phyloP scores from a whole-genome alignment of 1,139 yeast species.

The Sugiyamaella neomexicana region DNA sequence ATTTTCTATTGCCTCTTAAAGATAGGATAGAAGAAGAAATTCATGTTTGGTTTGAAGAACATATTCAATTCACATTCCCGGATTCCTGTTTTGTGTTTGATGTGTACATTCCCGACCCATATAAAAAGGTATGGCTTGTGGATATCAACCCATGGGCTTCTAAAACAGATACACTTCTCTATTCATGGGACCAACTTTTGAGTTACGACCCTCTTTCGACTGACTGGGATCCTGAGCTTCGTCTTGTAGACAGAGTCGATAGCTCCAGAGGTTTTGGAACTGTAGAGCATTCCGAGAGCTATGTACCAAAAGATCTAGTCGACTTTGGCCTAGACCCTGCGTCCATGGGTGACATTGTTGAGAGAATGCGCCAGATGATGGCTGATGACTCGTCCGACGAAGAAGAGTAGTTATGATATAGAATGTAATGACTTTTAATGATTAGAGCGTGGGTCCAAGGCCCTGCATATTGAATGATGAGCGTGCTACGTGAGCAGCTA shows the following conservation, averaged over 20 bases:
- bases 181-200: constrained; percentile 77
- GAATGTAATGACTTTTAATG: too few relatives aligned
- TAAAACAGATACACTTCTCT: constrained; percentile 72
- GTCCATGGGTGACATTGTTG: constrained; percentile 36
- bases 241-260: constrained; percentile 67
- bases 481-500: too few relatives aligned
- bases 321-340: constrained; percentile 68
- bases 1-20: constrained; percentile 55
- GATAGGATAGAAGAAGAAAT: constrained; percentile 52
- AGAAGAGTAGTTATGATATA: not conserved
- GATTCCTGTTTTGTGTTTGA: constrained; percentile 69
- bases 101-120: constrained; percentile 77
- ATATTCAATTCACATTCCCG: constrained; percentile 52
- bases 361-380: constrained; percentile 31
- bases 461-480: too few relatives aligned
- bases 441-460: too few relatives aligned
- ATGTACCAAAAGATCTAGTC: constrained; percentile 86
- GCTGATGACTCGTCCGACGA: constrained; percentile 12
- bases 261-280: constrained; percentile 63
- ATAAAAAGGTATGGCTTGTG: constrained; percentile 60
- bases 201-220: constrained; percentile 40
- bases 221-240: constrained; percentile 49
- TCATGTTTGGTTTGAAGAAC: constrained; percentile 54
- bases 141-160: constrained; percentile 86
- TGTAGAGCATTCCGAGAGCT: constrained; percentile 84